Percentiles rank a stretch among this genome's conserved stretches.
These are phyloP conservation scores for Tuber melanosporum DNA, from an alignment of 495 filamentous ascomycete genomes.

Conservation along the genomic window DNA sequence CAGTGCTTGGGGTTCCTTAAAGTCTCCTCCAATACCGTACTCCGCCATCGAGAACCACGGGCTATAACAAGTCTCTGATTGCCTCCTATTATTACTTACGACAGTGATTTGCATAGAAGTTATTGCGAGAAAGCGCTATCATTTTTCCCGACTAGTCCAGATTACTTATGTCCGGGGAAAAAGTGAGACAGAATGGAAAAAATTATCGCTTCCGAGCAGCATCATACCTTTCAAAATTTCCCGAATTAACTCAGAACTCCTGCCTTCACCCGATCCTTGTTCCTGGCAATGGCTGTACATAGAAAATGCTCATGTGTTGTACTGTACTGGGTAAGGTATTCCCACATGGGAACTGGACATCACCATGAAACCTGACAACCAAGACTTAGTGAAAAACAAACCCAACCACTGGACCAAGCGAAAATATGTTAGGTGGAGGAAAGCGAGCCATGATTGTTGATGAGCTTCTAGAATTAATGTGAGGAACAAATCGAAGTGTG, in stretches of 20 bases:
- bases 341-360: too few relatives aligned
- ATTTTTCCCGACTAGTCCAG: not conserved
- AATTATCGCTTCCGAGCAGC: not conserved
- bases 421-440: too few relatives aligned
- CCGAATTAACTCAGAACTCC: not conserved
- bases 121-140: not conserved
- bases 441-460: constrained; percentile 51
- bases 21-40: not conserved
- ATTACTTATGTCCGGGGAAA: not conserved
- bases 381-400: too few relatives aligned
- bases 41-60: not conserved
- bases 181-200: not conserved
- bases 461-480: constrained; percentile 91
- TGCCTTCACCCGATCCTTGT: not conserved
- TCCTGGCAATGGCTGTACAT: not conserved
- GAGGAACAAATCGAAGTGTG: constrained; percentile 33
- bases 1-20: not conserved
- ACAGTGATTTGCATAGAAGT: not conserved
- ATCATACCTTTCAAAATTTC: not conserved
- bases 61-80: not conserved
- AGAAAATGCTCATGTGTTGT: not conserved
- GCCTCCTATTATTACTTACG: not conserved
- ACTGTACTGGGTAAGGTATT: not conserved
- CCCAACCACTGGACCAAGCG: too few relatives aligned
- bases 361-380: too few relatives aligned